A percentile compares a stretch with the other conserved stretches of the same genome.
phyloP scores from a whole-genome alignment of 306 rosid species.

The Cucumis melo region DNA sequence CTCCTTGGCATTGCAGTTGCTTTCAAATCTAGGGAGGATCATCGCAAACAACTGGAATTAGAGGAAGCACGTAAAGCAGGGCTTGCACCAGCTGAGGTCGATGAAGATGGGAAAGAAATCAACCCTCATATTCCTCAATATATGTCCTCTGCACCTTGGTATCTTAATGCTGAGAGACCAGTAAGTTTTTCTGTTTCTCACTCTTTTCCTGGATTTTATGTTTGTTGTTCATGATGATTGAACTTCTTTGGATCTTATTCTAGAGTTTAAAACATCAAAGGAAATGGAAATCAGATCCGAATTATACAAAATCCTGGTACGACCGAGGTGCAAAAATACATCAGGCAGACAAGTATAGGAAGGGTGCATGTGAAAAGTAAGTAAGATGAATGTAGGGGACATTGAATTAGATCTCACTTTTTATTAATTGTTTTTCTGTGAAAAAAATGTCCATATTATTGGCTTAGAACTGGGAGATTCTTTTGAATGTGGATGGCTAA shows the following conservation, averaged over 20 bases:
- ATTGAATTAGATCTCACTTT: neutral
- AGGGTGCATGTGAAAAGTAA: constrained; percentile 55
- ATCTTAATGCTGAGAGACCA: constrained; percentile 42
- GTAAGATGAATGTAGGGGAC: constrained; percentile 2
- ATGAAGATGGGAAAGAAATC: constrained; percentile 61
- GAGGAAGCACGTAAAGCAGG: constrained; percentile 62
- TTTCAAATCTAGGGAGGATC: constrained; percentile 59
- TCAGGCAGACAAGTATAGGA: constrained; percentile 34
- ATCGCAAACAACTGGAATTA: constrained; percentile 43
- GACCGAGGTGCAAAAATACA: constrained; percentile 45
- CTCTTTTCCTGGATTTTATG: neutral
- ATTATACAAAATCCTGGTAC: constrained; percentile 45
- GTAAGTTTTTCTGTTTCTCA: constrained; percentile 15
- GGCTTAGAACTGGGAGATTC: neutral
- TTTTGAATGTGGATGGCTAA: neutral
- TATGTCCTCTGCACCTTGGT: constrained; percentile 63
- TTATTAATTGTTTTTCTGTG: neutral
- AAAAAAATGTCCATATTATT: neutral
- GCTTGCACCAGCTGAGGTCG: constrained; percentile 61
- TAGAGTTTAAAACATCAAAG: constrained; percentile 54
- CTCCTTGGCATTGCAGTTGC: constrained; percentile 28
- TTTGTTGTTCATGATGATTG: neutral
- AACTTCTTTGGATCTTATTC: neutral
- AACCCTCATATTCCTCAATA: constrained; percentile 64
- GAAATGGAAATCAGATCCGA: constrained; percentile 47